These are phyloP conservation scores for Neopestalotiopsis sp. DNA, from an alignment of 2,329 filamentous ascomycete species.

Conservation along the genomic window DNA sequence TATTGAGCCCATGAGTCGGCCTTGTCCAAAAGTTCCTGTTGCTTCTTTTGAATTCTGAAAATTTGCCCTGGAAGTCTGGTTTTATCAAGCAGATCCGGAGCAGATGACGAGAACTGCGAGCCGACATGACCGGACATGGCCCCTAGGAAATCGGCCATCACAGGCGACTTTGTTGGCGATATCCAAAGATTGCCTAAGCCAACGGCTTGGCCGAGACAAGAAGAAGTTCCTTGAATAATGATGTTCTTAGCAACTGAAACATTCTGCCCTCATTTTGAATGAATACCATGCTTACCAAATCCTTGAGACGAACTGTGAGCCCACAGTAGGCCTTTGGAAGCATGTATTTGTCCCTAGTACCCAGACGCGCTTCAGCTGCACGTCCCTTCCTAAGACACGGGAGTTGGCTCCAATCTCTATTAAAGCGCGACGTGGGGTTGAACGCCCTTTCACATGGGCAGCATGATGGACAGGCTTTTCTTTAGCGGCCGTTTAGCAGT, in stretches of 20 bases:
- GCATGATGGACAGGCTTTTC: background rate
- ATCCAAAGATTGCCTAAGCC: background rate
- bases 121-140: slow-evolving; percentile 4
- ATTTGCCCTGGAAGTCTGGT: slow-evolving; percentile 46
- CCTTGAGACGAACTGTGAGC: background rate
- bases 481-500: background rate
- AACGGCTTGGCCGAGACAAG: background rate
- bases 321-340: background rate
- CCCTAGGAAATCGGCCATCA: background rate
- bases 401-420: background rate
- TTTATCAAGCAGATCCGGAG: slow-evolving; percentile 32
- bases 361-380: slow-evolving; percentile 1
- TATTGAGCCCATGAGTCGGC: slow-evolving; percentile 44
- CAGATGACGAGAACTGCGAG: slow-evolving; percentile 25
- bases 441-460: slow-evolving; percentile 6
- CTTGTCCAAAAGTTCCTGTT: slow-evolving; percentile 53
- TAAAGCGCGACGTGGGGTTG: slow-evolving; percentile 9
- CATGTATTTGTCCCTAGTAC: background rate
- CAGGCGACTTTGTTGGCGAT: background rate
- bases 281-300: background rate
- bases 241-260: background rate
- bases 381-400: background rate
- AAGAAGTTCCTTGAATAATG: background rate
- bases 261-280: background rate
- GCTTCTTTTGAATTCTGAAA: slow-evolving; percentile 52